Base-by-base conservation (phyloP, 139 green algal genomes). In the Chlorella sp. region DNA sequence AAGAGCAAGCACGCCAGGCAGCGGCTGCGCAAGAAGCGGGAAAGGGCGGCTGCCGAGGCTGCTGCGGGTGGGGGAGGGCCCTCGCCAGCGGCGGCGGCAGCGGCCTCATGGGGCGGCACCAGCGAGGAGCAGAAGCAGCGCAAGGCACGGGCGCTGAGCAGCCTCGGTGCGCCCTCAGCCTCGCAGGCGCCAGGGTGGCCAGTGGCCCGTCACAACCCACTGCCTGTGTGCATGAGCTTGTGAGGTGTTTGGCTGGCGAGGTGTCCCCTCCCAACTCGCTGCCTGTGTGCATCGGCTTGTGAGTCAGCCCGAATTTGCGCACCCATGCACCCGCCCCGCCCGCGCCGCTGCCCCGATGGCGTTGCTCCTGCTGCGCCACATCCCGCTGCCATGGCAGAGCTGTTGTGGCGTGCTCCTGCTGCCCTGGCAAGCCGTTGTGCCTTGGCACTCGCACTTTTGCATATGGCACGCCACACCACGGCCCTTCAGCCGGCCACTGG, bases 51-150 rank as follows among this genome's bases (percentile, higher is more conserved):
- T 19, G 30, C 39, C 37, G 61, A 30, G 42, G 60, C 42, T 18
- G 40, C n/a, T 24, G 71, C 71, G 32, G 64, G 21, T 32, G 64
- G 5, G 24, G 64, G 64, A 66, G 68, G 69, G 11, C 22, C 64
- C 4, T 4, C 39, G 11, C 2, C 30, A 48, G 85, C 69, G n/a
- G 48, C 69, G 22, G 48, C 36, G 34, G 4, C 32, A 39, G 9
- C 3, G 19, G 66, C 39, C 16, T 30, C 22, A n/a, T 39, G 87
- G 39, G 48, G 48, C 48, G 60, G 64, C 19, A 32, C 88, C 19
- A 79, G 88, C 26, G 85, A 90, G 84, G 90, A 77, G 36, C 32
- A 57, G 9, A 90, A 91, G 57, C 68, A 77, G 34, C 64, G 53
- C 21, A 89, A 89, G 71, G 85, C 71, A 0, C 75, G 86, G 0